Base-by-base conservation (phyloP, 768 basidiomycete genomes). In the Suillus occidentalis region DNA sequence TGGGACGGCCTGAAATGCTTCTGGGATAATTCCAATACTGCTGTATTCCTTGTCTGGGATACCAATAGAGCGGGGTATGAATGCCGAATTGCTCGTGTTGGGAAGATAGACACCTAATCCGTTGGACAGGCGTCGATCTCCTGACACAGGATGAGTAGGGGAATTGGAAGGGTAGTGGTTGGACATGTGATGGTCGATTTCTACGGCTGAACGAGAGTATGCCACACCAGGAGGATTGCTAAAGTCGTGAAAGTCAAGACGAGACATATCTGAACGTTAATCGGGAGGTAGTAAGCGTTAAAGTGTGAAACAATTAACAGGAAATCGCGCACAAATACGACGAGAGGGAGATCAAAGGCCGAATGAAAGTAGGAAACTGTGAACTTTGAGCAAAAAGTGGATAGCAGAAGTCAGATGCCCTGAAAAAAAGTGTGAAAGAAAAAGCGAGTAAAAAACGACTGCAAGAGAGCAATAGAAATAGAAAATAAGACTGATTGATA, bases 191-290 rank as follows among this genome's bases (percentile, higher is more conserved):
- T 80, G 72, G 68, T 80, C 81, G 64, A 71, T 67, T 64, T 76
- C 79, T 55, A 73, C 67, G 39, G 71, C 63, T 20, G 71, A 70
- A 34, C 75, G 79, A 64, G 70, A 65, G 42, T 63, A 64, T 22
- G 62, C 66, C 45, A 77, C 70, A 52, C 79, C 79, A 1, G 77
- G 72, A 31, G 68, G 67, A 65, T 73, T 73, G 56, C 81, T 79
- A 65, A 75, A 78, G 63, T 84, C 83, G 68, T 79, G 75, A 55
- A 75, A 68, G 60, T 83, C 83, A 66, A 73, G 68, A 64, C 73
- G 81, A 56, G 84, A 82, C 85, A 85, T 84, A n/a, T 34, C 37
- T 58, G 10, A 37, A 22, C 22, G 56, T 22, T 55, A 65, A 52
- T n/a, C 13, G 34, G 22, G 67, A 65, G 63, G 50, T 49, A 42